Conservation (phyloP, 768 basidiomycete species). For the Cantharellus cinnabarinus region DNA sequence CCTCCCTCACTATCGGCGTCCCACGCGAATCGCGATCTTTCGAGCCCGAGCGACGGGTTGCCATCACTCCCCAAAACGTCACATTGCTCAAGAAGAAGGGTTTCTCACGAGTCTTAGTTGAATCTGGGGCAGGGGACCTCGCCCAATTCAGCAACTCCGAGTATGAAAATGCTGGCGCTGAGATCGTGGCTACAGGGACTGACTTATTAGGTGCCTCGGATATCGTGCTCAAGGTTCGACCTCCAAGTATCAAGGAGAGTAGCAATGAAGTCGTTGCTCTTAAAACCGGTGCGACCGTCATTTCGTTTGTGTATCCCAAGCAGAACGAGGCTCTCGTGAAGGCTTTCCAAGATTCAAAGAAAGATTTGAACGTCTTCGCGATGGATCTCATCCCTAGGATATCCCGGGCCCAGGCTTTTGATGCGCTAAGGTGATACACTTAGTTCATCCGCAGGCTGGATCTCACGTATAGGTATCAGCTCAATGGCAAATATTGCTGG, state of each 20-base stretch:
- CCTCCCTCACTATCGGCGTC: slow-evolving; percentile 52
- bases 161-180: slow-evolving; percentile 60
- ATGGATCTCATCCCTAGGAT: slow-evolving; percentile 91
- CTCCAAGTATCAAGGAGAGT: slow-evolving; percentile 28
- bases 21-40: slow-evolving; percentile 42
- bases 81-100: slow-evolving; percentile 65
- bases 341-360: slow-evolving; percentile 27
- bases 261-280: slow-evolving; percentile 35
- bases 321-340: slow-evolving; percentile 54
- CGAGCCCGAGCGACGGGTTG: slow-evolving; percentile 59
- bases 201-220: slow-evolving; percentile 41
- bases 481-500: slow-evolving; percentile 94
- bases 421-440: slow-evolving; percentile 48
- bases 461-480: slow-evolving; percentile 18
- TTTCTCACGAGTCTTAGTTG: slow-evolving; percentile 50
- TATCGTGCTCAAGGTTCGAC: slow-evolving; percentile 71
- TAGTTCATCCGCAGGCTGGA: neutral
- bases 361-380: slow-evolving; percentile 52
- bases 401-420: slow-evolving; percentile 76
- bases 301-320: slow-evolving; percentile 67
- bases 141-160: slow-evolving; percentile 70
- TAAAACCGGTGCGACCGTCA: slow-evolving; percentile 57
- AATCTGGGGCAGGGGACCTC: slow-evolving; percentile 43
- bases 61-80: slow-evolving; percentile 63
- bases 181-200: slow-evolving; percentile 49